A percentile compares a stretch with the other conserved stretches of the same genome.
phyloP scores from a whole-genome alignment of 2,329 filamentous ascomycete genomes.

The Colletotrichum tofieldiae region DNA sequence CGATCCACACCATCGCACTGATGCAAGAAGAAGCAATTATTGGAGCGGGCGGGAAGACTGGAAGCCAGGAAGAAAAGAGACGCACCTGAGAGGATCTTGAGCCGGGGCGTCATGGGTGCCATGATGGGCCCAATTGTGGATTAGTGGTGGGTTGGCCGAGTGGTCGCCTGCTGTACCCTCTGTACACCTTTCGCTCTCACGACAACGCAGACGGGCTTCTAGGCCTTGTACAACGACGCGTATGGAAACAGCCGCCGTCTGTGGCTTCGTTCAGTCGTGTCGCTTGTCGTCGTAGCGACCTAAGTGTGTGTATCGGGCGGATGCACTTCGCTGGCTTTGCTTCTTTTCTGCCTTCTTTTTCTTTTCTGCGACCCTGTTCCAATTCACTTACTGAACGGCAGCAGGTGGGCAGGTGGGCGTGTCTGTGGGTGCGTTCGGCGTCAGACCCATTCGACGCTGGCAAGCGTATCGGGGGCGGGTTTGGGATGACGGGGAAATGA shows the following conservation, averaged over 20 bases:
- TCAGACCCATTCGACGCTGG: slow-evolving; percentile 43
- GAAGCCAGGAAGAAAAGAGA: slow-evolving; percentile 50
- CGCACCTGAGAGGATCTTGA: slow-evolving; percentile 75
- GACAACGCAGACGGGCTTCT: slow-evolving; percentile 29
- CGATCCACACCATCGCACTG: slow-evolving; percentile 49
- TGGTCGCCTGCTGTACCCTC: slow-evolving; percentile 41
- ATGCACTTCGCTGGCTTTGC: slow-evolving; percentile 22
- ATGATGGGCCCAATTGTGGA: slow-evolving; percentile 63
- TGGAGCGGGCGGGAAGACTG: slow-evolving; percentile 37
- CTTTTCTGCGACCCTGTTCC: slow-evolving; percentile 5
- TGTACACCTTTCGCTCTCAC: slow-evolving; percentile 38
- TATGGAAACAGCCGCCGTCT: slow-evolving; percentile 33
- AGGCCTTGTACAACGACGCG: slow-evolving; percentile 34
- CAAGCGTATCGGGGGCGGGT: slow-evolving; percentile 39
- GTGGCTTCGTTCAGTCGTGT: slow-evolving; percentile 33
- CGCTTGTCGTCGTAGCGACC: slow-evolving; percentile 11
- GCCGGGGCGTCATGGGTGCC: slow-evolving; percentile 73
- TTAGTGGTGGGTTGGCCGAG: slow-evolving; percentile 53
- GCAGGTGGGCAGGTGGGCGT: slow-evolving; percentile 38
- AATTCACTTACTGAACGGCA: slow-evolving; percentile 29
- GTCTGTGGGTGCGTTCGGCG: slow-evolving; percentile 39
- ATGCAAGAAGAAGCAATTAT: slow-evolving; percentile 45
- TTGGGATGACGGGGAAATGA: slow-evolving; percentile 39
- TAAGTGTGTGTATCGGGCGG: slow-evolving; percentile 26
- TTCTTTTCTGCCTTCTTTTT: slow-evolving; percentile 24